Conservation (phyloP, 1,284 basidiomycete species). For the Thelephora terrestris region DNA sequence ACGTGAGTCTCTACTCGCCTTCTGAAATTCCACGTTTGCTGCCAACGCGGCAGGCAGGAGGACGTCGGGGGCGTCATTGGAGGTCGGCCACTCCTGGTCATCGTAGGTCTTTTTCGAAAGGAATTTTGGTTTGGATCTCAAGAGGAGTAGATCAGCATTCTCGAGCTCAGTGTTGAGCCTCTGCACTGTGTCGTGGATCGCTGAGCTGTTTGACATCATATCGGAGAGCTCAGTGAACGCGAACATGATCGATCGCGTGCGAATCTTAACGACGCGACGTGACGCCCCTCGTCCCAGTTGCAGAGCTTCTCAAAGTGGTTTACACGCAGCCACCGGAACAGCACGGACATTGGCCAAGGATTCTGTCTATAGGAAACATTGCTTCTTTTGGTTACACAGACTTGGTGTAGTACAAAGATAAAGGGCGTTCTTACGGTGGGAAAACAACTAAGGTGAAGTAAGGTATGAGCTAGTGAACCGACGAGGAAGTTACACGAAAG, state of each 20-base stretch:
- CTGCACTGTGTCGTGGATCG: background rate
- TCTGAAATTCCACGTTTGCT: background rate
- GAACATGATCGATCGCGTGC: background rate
- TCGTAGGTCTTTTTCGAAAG: background rate
- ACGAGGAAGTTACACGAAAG: no score
- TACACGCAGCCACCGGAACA: no score
- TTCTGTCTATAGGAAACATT: no score
- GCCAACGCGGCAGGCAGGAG: background rate
- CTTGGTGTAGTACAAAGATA: no score
- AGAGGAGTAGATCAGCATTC: background rate
- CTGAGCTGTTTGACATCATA: background rate
- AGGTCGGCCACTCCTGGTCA: background rate
- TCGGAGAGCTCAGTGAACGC: background rate
- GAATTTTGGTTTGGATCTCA: background rate
- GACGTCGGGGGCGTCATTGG: background rate
- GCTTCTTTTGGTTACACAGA: no score
- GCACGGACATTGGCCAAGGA: no score
- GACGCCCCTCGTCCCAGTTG: no score
- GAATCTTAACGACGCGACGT: no score
- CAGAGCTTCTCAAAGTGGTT: no score
- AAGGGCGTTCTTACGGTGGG: no score
- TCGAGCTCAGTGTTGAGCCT: slow-evolving; percentile 1
- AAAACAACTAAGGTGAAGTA: no score
- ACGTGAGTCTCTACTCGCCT: background rate
- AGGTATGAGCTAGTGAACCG: no score